A percentile compares a stretch with the other conserved stretches of the same genome.
Evolutionary conservation across 805 yeast species (phyloP).

Genomic region (Candida peoriensis): DNA sequence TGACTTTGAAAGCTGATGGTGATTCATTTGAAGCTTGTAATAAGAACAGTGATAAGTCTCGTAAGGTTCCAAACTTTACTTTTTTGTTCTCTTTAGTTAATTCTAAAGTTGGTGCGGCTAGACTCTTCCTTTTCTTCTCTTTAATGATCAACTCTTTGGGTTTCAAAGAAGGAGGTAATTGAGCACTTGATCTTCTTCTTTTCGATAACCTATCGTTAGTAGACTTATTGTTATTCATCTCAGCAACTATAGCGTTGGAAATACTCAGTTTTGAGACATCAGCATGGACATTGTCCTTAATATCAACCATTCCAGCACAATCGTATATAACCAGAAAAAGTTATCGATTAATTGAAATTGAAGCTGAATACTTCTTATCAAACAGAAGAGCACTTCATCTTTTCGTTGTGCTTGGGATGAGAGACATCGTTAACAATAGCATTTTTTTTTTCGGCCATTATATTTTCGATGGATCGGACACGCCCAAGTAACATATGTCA

Average conservation of each 20-base stretch:
- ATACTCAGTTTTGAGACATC: constrained; percentile 7
- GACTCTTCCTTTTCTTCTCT: constrained; percentile 29
- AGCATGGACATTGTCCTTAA: neutral
- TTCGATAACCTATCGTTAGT: constrained; percentile 4
- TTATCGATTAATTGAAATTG: too few species aligned
- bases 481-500: too few species aligned
- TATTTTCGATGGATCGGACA: too few species aligned
- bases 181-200: constrained; percentile 25
- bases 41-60: constrained; percentile 24
- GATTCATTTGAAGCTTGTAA: constrained; percentile 24
- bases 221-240: neutral
- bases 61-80: constrained; percentile 15
- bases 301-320: constrained; percentile 2
- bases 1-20: constrained; percentile 47
- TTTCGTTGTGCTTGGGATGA: too few species aligned
- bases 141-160: constrained; percentile 6
- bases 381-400: too few species aligned
- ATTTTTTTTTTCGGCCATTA: too few species aligned
- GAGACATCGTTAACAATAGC: too few species aligned
- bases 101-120: constrained; percentile 27
- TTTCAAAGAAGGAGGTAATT: constrained; percentile 7
- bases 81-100: constrained; percentile 24
- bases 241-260: constrained; percentile 1
- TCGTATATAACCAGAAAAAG: too few species aligned
- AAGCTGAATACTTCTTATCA: too few species aligned